These are phyloP conservation scores for Striga hermonthica DNA, from an alignment of 305 asterid genomes.

Conservation along the genomic window DNA sequence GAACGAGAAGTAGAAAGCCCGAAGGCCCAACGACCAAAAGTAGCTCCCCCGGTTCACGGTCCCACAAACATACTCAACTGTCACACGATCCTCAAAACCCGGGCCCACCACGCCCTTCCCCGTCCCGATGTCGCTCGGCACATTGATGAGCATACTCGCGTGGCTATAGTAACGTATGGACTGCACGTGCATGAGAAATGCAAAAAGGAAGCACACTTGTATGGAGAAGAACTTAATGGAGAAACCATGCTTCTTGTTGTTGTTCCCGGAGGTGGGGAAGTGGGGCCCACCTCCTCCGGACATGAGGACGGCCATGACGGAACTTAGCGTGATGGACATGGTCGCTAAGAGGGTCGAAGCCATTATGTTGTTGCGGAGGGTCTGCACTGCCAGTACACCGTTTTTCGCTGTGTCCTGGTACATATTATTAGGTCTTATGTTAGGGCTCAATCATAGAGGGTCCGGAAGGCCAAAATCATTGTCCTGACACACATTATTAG, in stretches of 20 bases:
- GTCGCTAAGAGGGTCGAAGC: slow-evolving; percentile 88
- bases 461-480: too few species aligned
- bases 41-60: slow-evolving; percentile 65
- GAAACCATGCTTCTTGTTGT: slow-evolving; percentile 36
- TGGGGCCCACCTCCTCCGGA: slow-evolving; percentile 32
- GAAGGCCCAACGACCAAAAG: slow-evolving; percentile 76
- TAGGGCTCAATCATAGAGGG: too few species aligned
- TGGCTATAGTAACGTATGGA: slow-evolving; percentile 79
- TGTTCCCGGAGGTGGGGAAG: slow-evolving; percentile 44
- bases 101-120: too few species aligned
- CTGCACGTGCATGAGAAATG: slow-evolving; percentile 69
- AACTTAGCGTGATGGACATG: slow-evolving; percentile 74
- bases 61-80: slow-evolving; percentile 58
- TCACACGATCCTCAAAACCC: slow-evolving; percentile 40
- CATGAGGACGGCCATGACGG: slow-evolving; percentile 67
- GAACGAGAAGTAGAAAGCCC: slow-evolving; percentile 80
- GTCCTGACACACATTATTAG: too few species aligned
- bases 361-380: slow-evolving; percentile 86
- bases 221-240: slow-evolving; percentile 66
- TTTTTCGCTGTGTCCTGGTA: slow-evolving; percentile 80
- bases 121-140: slow-evolving; percentile 33
- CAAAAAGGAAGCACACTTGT: slow-evolving; percentile 69
- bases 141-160: slow-evolving; percentile 66
- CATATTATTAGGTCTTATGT: neutral
- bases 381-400: slow-evolving; percentile 74